A percentile compares a stretch with the other conserved stretches of the same genome.
phyloP scores from a whole-genome alignment of 768 basidiomycete species.

The Hortiboletus flavorubellus region DNA sequence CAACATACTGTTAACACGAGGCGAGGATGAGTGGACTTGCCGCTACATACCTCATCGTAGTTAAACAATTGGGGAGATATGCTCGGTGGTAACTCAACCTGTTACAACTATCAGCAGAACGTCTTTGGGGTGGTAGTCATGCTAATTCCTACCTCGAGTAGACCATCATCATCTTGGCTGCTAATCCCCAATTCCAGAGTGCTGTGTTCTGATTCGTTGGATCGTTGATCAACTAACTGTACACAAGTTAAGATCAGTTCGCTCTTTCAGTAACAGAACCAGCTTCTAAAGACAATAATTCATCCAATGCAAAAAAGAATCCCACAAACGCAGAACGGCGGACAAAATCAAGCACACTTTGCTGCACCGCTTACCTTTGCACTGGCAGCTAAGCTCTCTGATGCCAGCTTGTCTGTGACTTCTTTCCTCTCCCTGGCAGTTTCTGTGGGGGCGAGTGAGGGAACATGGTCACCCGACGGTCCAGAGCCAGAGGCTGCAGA shows the following conservation, averaged over 20 bases:
- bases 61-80: not conserved
- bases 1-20: not conserved
- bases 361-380: constrained; percentile 29
- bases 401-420: constrained; percentile 24
- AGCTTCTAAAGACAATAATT: not conserved
- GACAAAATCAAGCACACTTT: constrained; percentile 14
- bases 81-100: not conserved
- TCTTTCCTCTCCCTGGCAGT: constrained; percentile 20
- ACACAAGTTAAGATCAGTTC: not conserved
- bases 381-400: constrained; percentile 29
- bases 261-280: not conserved
- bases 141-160: not conserved
- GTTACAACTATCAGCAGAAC: not conserved
- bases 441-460: constrained; percentile 5
- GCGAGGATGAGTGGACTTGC: not conserved
- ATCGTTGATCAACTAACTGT: not conserved
- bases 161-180: not conserved
- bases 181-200: not conserved
- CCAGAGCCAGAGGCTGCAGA: not conserved
- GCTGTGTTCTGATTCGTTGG: not conserved
- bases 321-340: not conserved
- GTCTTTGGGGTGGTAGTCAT: not conserved
- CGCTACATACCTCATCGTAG: not conserved
- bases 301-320: not conserved
- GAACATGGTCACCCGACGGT: not conserved